Base-by-base conservation (phyloP, 2,329 filamentous ascomycete genomes). In the Berkeleyomyces basicola region DNA sequence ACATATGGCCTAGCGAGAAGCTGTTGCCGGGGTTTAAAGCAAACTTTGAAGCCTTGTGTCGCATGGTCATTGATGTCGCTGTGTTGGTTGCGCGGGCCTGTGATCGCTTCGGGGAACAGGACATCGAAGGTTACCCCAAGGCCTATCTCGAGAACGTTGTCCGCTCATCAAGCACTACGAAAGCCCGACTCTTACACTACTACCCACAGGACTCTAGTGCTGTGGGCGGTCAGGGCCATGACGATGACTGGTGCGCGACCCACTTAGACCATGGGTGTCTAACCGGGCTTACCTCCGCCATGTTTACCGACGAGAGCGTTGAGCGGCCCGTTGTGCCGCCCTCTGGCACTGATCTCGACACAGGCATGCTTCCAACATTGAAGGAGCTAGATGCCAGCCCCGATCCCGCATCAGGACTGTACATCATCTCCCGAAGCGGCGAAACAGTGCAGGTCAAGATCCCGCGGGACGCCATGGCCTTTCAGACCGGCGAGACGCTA, bases 221-320 rank as follows among this genome's bases (percentile, higher is more conserved):
- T 46, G 71, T 71, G 44, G 74, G 69, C 11, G 70, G 72, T 7
- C 72, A 73, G 47, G 73, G 71, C 42, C 76, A 77, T 61, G 85
- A 90, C 65, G 91, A 96, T 72, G 88, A 95, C 74, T 99, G 93
- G 93, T 99, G 92, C 72, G 88, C 90, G 3, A 90, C 87, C 1
- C 88, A 93, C 71, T 77, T 93, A 63, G 92, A 97, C 72, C 90
- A 96, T 69, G 90, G 93, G 51, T 97, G 92, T 71, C 79, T 99
- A 40, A 99, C 93, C 0, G 92, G 91, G 11, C 79, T 99, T 42
- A 99, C 93, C 0, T 92, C 87, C 2, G 91, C 92, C 67, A 96
- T 97, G 90, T 97, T 95, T 72, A 80, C 97, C 66, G 90, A 97
- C 70, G 92, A 97, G 74, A 74, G 72, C 42, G 71, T 72, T 65